These are phyloP conservation scores for Laguncularia racemosa DNA, from an alignment of 345 rosid species.

Conservation along the genomic window DNA sequence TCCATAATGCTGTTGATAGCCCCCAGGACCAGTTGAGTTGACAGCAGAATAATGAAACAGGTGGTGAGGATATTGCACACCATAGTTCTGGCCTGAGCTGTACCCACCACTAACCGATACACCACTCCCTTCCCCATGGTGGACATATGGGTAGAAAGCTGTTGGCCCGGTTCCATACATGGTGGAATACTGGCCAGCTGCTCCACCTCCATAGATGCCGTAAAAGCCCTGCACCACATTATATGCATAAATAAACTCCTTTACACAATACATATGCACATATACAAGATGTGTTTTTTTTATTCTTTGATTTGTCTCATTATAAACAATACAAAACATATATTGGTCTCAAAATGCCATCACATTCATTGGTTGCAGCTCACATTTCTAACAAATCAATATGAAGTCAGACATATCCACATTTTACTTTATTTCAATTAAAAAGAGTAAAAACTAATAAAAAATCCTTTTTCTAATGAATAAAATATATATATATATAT, in stretches of 20 bases:
- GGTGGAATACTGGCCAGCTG: slow-evolving; percentile 48
- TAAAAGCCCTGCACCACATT: slow-evolving; percentile 95
- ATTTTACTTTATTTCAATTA: no score
- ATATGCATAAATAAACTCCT: no score
- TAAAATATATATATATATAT: no score
- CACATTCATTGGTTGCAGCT: no score
- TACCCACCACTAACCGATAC: slow-evolving; percentile 18
- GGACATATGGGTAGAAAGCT: slow-evolving; percentile 77
- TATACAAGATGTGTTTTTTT: not conserved
- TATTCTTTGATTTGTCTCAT: no score
- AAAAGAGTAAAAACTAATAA: no score
- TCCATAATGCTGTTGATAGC: slow-evolving; percentile 66
- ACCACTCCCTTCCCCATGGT: slow-evolving; percentile 65
- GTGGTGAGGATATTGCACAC: slow-evolving; percentile 73
- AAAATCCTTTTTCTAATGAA: no score
- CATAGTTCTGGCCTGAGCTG: slow-evolving; percentile 49
- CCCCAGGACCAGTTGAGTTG: slow-evolving; percentile 37
- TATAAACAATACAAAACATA: no score
- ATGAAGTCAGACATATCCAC: no score
- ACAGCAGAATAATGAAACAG: slow-evolving; percentile 66
- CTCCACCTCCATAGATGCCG: slow-evolving; percentile 66
- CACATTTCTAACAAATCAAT: no score
- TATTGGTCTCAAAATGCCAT: no score
- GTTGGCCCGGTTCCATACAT: slow-evolving; percentile 67
- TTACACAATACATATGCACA: no score